A percentile compares a stretch with the other conserved stretches of the same genome.
These are phyloP conservation scores for Chlorella sp. DNA, from an alignment of 139 green algal species.

Conservation along the genomic window DNA sequence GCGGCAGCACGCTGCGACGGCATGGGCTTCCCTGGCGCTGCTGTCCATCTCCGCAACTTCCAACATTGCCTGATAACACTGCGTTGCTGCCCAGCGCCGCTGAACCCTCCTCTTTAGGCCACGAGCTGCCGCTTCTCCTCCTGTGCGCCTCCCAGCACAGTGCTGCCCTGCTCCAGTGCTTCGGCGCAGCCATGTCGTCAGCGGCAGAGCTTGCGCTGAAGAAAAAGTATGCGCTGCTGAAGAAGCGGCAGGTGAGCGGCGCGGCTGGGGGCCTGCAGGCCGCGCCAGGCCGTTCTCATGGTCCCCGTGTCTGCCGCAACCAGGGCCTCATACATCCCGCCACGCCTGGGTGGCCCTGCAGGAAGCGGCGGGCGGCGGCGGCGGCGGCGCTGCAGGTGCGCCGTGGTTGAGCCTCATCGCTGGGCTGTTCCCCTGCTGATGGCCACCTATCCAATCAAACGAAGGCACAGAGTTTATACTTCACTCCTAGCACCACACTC, in stretches of 20 bases:
- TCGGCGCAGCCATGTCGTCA: constrained; percentile 38
- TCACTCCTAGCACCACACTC: no score
- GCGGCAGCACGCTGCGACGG: no score
- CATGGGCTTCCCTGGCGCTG: no score
- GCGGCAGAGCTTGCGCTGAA: constrained; percentile 52
- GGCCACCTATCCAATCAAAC: no score
- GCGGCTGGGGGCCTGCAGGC: not conserved
- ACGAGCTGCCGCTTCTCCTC: constrained; percentile 59
- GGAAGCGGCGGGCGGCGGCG: not conserved
- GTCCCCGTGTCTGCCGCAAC: not conserved
- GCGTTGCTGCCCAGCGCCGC: no score
- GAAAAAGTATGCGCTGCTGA: constrained; percentile 52
- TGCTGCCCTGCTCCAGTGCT: constrained; percentile 72
- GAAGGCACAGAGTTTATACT: no score
- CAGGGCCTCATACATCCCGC: not conserved
- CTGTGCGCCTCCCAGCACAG: constrained; percentile 70
- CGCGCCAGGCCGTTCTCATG: not conserved
- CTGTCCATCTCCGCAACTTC: no score
- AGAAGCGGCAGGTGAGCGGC: constrained; percentile 37
- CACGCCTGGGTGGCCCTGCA: not conserved
- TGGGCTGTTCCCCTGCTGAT: no score
- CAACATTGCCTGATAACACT: no score
- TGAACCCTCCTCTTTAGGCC: no score
- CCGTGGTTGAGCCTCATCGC: not conserved
- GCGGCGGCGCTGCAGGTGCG: not conserved